Evolutionary conservation across 2,329 filamentous ascomycete genomes (phyloP).

Genomic region (Sporothrix humicola): DNA sequence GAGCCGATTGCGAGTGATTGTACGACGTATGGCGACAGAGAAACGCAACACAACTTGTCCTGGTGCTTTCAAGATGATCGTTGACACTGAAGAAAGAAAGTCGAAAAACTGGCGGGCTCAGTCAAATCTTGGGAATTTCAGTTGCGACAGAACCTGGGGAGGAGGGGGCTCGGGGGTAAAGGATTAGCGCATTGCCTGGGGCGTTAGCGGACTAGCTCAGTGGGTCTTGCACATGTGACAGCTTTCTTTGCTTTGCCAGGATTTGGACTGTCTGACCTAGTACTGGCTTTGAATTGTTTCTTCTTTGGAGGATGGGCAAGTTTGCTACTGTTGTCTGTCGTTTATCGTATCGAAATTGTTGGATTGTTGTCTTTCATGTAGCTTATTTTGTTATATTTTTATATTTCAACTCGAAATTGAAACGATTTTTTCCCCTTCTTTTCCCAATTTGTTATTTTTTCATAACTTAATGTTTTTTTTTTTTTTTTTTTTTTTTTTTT

Average conservation of each 20-base stretch:
- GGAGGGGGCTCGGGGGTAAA: not conserved
- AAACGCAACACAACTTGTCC: not conserved
- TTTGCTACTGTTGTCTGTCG: not conserved
- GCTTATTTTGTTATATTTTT: too few species aligned
- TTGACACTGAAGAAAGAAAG: not conserved
- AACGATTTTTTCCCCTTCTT: too few species aligned
- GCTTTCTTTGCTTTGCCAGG: not conserved
- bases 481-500: not conserved
- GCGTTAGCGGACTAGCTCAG: not conserved
- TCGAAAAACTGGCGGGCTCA: not conserved
- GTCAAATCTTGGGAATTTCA: not conserved
- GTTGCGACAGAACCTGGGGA: conserved; percentile 1
- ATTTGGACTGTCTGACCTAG: too few species aligned
- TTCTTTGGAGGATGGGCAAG: not conserved
- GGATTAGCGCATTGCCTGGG: not conserved
- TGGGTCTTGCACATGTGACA: conserved; percentile 4
- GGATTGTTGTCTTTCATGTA: too few species aligned
- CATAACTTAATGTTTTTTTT: not conserved
- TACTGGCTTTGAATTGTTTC: not conserved
- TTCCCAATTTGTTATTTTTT: not conserved
- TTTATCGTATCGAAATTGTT: not conserved
- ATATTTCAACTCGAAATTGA: too few species aligned
- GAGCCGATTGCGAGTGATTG: too few species aligned
- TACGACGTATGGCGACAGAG: too few species aligned
- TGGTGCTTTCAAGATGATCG: not conserved